Evolutionary conservation across 108 stramenopile genomes (phyloP).

Genomic region (Seminavis robusta): DNA sequence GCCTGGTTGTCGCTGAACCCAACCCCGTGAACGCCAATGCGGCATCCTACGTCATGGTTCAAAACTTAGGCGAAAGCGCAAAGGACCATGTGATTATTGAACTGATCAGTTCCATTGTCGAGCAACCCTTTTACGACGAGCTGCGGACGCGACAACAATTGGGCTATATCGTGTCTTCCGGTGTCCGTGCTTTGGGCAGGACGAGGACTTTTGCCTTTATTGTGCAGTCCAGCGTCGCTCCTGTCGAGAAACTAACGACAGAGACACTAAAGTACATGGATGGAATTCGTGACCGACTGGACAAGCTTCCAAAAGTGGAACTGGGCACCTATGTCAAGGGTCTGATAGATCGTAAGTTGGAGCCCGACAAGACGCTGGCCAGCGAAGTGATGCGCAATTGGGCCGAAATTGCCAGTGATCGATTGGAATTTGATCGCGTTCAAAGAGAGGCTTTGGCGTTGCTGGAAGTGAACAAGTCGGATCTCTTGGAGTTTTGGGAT

Average conservation of each 20-base stretch:
- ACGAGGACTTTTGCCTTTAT: conserved; percentile 63
- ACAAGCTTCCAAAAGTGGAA: conserved; percentile 49
- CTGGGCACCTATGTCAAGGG: conserved; percentile 68
- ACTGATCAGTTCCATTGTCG: conserved; percentile 62
- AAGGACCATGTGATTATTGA: conserved; percentile 75
- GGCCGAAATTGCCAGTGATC: conserved; percentile 72
- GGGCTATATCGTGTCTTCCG: conserved; percentile 87
- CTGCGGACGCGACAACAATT: conserved; percentile 91
- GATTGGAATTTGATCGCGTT: conserved; percentile 68
- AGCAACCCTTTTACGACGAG: conserved; percentile 87
- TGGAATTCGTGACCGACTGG: conserved; percentile 33
- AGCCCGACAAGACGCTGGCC: conserved; percentile 77
- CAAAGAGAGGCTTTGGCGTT: conserved; percentile 66
- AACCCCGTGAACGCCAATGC: conserved; percentile 74
- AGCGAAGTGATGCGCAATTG: conserved; percentile 80
- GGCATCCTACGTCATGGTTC: conserved; percentile 65
- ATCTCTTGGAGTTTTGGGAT: conserved; percentile 77
- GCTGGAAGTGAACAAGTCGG: conserved; percentile 59
- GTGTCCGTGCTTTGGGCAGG: conserved; percentile 64
- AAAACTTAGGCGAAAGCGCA: conserved; percentile 54
- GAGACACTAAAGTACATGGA: conserved; percentile 59
- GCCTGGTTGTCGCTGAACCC: conserved; percentile 63
- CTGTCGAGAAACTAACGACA: conserved; percentile 28
- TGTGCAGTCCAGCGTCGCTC: conserved; percentile 57
- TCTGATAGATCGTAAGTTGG: conserved; percentile 71